A percentile compares a stretch with the other conserved stretches of the same genome.
These are phyloP conservation scores for Jackrogersella multiformis DNA, from an alignment of 495 filamentous ascomycete species.

Conservation along the genomic window DNA sequence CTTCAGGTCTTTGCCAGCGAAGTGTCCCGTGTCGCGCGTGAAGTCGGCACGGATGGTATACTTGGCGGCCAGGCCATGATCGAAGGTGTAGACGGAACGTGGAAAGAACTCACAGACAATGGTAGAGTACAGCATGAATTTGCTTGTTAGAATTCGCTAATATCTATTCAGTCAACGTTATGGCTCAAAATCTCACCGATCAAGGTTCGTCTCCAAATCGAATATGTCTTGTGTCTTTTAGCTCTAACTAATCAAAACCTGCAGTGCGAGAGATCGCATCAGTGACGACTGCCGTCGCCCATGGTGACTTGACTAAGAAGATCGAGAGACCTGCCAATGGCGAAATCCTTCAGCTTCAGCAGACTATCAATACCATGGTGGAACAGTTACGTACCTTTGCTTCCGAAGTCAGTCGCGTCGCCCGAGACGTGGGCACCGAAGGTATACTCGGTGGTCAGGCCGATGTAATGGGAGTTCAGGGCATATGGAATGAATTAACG, in stretches of 20 bases:
- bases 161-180: constrained; percentile 80
- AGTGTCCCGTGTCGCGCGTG: constrained; percentile 93
- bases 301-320: constrained; percentile 95
- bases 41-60: constrained; percentile 96
- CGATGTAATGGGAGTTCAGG: constrained; percentile 85
- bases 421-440: constrained; percentile 96
- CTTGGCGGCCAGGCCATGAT: constrained; percentile 97
- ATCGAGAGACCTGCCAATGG: constrained; percentile 93
- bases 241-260: constrained; percentile 24
- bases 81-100: constrained; percentile 93
- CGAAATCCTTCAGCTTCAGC: constrained; percentile 94
- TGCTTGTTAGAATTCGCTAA: constrained; percentile 24
- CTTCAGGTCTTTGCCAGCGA: constrained; percentile 96
- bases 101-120: constrained; percentile 97
- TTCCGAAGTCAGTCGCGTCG: constrained; percentile 94
- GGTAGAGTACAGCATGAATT: constrained; percentile 58
- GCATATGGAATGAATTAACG: constrained; percentile 95
- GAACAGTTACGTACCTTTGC: constrained; percentile 97
- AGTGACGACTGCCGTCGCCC: constrained; percentile 95
- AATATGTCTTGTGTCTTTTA: not conserved
- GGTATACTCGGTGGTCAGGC: constrained; percentile 97
- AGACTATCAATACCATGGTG: constrained; percentile 99
- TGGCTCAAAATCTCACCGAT: constrained; percentile 80
- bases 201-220: constrained; percentile 56
- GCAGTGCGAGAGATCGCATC: constrained; percentile 93